Evolutionary conservation across 441 rosid genomes (phyloP).

Genomic region (Gossypium davidsonii): DNA sequence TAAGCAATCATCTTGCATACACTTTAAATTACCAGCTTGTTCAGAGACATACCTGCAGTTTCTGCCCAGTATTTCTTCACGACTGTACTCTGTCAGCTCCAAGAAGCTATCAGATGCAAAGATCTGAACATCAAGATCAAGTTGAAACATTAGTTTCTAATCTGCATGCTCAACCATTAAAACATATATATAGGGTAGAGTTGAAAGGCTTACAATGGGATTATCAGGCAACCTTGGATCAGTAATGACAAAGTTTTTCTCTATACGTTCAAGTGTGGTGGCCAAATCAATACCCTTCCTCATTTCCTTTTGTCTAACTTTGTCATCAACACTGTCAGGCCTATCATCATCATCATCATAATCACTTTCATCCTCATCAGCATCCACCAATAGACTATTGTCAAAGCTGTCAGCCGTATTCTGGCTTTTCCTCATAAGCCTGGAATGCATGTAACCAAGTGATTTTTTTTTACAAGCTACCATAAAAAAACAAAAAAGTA

Average conservation of each 20-base stretch:
- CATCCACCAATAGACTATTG: conserved; percentile 33
- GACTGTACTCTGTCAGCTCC: conserved; percentile 94
- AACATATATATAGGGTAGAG: not conserved
- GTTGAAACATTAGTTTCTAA: conserved; percentile 3
- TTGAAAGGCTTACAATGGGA: conserved; percentile 71
- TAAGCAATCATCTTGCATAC: not conserved
- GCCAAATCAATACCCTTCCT: conserved; percentile 98
- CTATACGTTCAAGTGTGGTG: conserved; percentile 96
- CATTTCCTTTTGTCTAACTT: conserved; percentile 87
- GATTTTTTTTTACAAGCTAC: not conserved
- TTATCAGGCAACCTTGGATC: conserved; percentile 98
- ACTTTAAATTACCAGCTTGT: not conserved
- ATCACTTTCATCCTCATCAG: conserved; percentile 26
- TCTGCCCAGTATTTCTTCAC: conserved; percentile 95
- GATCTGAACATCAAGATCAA: conserved; percentile 45
- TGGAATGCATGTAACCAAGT: conserved; percentile 14
- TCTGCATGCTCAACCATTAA: not conserved
- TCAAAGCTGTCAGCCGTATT: conserved; percentile 39
- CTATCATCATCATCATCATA: conserved; percentile 38
- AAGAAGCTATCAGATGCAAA: conserved; percentile 98
- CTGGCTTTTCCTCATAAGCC: conserved; percentile 51
- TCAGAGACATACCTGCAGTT: conserved; percentile 61
- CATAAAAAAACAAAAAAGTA: not conserved
- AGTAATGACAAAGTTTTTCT: conserved; percentile 95
- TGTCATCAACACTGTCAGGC: conserved; percentile 67